Base-by-base conservation (phyloP, 805 yeast genomes). In the Saturnispora silvae region DNA sequence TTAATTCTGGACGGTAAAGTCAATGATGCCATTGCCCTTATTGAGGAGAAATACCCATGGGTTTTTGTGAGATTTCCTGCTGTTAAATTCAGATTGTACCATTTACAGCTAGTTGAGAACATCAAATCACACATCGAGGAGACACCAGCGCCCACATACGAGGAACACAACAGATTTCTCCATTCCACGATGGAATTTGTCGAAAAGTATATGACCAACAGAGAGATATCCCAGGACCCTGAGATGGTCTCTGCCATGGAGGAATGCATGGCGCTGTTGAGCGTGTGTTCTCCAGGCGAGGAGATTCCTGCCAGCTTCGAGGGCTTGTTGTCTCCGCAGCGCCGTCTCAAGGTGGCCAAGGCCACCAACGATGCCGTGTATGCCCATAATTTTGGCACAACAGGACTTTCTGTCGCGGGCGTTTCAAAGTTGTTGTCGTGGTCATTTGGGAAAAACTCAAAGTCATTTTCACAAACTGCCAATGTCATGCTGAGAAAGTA, bases 201-300 rank as follows among this genome's bases (percentile, higher is more conserved):
- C 11, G 19, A 15, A 5, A 3, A 9, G 18, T 19, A n/a, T 20
- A 14, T 36, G 22, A 24, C 40, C n/a, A 20, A 33, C 20, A 26
- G 25, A 3, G 28, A 28, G 9, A 26, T 39, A 4, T 23, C 18
- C 17, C 15, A 18, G 11, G 33, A 31, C n/a, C 18, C n/a, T 9
- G 22, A 31, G 13, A 20, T 27, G 11, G 30, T 18, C 19, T 16
- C n/a, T 5, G 13, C 16, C 20, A 38, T 35, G 27, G 37, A 41
- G 17, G 37, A 36, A 9, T 32, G 37, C 9, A 35, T 41, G 35
- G 32, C 35, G 13, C 39, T 36, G 10, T 13, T 36, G 5, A 14
- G 31, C 23, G 17, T 41, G 34, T 20, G 40, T 29, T 17, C 31
- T 24, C 25, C 29, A 25, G 34, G 41, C 26, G 28, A 33, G 25